Evolutionary conservation across 106 monocot species (phyloP).

Genomic region (Dendrobium chrysotoxum): DNA sequence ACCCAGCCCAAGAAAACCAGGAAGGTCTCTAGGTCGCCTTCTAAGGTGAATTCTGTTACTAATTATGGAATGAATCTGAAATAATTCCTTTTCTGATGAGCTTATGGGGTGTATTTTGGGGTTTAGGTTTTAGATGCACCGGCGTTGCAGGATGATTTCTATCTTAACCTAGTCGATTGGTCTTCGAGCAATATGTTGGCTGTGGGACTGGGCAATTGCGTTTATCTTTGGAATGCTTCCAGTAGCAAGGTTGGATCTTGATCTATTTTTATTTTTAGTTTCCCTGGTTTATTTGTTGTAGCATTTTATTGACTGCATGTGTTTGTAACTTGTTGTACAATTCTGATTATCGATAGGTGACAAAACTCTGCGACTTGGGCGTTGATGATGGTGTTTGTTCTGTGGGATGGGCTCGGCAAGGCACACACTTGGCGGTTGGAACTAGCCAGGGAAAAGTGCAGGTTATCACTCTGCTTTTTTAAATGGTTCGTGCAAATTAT

Average conservation of each 20-base stretch:
- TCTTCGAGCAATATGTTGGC: slow-evolving; percentile 81
- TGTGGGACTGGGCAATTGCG: slow-evolving; percentile 89
- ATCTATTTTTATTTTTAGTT: neutral
- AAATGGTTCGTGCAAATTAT: neutral
- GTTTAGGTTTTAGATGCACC: slow-evolving; percentile 90
- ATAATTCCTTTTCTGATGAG: neutral
- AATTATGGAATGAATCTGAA: neutral
- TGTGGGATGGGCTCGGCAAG: slow-evolving; percentile 84
- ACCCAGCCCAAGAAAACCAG: slow-evolving; percentile 37
- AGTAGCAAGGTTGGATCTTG: slow-evolving; percentile 74
- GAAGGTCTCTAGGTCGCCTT: slow-evolving; percentile 77
- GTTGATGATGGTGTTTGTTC: slow-evolving; percentile 85
- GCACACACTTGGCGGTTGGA: slow-evolving; percentile 77
- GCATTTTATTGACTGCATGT: neutral
- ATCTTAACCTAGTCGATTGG: slow-evolving; percentile 97
- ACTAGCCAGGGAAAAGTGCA: slow-evolving; percentile 85
- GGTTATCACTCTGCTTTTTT: slow-evolving; percentile 22
- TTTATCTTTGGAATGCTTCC: slow-evolving; percentile 99
- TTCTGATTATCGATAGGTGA: slow-evolving; percentile 40
- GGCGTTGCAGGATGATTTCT: slow-evolving; percentile 93
- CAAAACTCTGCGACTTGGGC: slow-evolving; percentile 84
- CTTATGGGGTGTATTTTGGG: neutral
- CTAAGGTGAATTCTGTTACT: slow-evolving; percentile 37
- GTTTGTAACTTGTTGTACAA: neutral
- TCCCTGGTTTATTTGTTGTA: neutral